A percentile compares a stretch with the other conserved stretches of the same genome.
phyloP scores from a whole-genome alignment of 1,284 basidiomycete genomes.

The Neonothopanus nambi region DNA sequence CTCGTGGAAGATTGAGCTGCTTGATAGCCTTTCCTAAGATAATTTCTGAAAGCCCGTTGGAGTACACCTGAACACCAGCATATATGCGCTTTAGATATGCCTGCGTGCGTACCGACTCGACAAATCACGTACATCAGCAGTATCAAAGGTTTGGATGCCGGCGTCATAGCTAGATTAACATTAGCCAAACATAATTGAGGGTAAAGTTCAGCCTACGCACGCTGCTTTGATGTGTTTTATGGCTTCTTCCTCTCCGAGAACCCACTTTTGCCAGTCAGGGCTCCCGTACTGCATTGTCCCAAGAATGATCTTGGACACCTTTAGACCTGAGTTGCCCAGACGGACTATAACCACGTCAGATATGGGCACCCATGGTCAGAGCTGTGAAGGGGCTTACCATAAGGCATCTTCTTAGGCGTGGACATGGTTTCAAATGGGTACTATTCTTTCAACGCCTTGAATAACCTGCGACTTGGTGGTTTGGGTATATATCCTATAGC shows the following conservation, averaged over 20 bases:
- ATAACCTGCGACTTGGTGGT: background rate
- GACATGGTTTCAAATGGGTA: background rate
- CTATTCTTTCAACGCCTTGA: too few relatives aligned
- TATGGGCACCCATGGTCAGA: background rate
- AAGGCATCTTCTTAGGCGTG: background rate
- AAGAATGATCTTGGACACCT: conserved; percentile 52
- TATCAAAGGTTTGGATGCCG: conserved; percentile 73
- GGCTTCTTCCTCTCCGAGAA: conserved; percentile 58
- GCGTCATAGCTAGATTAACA: conserved; percentile 36
- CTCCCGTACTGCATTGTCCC: conserved; percentile 50
- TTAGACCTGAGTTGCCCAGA: conserved; percentile 51
- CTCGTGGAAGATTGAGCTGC: conserved; percentile 68
- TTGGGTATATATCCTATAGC: background rate
- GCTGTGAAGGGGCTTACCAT: background rate
- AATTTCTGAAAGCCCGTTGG: conserved; percentile 69
- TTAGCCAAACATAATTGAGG: background rate
- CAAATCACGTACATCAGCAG: conserved; percentile 48
- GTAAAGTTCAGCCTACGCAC: conserved; percentile 22
- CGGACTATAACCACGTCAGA: conserved; percentile 33
- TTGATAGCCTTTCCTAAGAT: conserved; percentile 83
- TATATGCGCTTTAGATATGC: background rate
- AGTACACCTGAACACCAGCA: conserved; percentile 48
- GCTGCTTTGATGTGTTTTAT: conserved; percentile 59
- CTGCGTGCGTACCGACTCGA: background rate
- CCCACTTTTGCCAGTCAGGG: conserved; percentile 54